Evolutionary conservation across 2,329 filamentous ascomycete genomes (phyloP), one percentile per base, ranked within the genome.

Genomic region (Blastomyces silverae): DNA sequence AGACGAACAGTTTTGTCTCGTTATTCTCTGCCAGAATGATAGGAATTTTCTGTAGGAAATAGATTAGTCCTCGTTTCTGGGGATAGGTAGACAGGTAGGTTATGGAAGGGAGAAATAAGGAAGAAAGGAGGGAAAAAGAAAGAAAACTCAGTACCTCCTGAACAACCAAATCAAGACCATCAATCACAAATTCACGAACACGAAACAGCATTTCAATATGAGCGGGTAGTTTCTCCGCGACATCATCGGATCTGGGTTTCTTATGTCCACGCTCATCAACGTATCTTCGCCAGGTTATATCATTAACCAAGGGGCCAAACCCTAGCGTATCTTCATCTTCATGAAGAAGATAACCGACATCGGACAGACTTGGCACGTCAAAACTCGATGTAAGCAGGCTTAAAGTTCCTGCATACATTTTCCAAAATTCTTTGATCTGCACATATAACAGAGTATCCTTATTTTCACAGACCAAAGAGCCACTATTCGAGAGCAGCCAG

Each of bases 161-260:
- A 64, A 82, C 77, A n/a, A 83, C 82, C 37, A 89, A 74, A 63
- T 83, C 76, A 48, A 88, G 76, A 2, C 84, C 87, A 73, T 87
- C 85, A 59, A 84, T 80, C 8, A 89, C 77, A 42, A 89, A 80
- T 66, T 87, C 85, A 64, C 83, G 82, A 63, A 89, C 81, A 52
- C 87, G 82, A 71, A 85, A 84, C n/a, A 88, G 79, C 83, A 87
- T 88, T 73, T 90, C 87, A 44, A 84, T 79, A 64, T 87, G 84
- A 0, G 82, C 80, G 65, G 85, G 82, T 63, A 82, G 80, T 64
- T 83, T 79, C 66, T 83, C 79, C 42, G 85, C 74, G 11, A 76
- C 76, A 42, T 71, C 71, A 66, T 86, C 79, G 73, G 80, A 81
- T 58, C 81, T 82, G 55, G 80, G 79, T 72, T 87, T 88, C 64